Base-by-base conservation (phyloP, 352 stramenopile genomes). In the Aphanomyces euteiches region DNA sequence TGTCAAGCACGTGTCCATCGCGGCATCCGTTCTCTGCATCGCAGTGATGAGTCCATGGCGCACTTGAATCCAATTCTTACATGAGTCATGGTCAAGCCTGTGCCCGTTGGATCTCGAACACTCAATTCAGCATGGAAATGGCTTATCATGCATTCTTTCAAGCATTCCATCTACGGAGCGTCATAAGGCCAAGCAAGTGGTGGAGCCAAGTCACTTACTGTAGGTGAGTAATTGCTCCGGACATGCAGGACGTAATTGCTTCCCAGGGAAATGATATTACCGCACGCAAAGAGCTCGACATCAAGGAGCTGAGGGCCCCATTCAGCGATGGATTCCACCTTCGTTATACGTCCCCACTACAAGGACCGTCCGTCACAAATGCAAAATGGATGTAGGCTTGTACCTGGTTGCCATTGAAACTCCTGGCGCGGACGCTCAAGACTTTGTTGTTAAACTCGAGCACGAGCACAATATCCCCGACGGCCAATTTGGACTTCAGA, bases 371-470 rank as follows among this genome's bases (percentile, higher is more conserved):
- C 28, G 28, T 28, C 28, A 28, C 28, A 28, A 28, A 28, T 28
- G 28, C 28, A 28, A 28, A 28, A 28, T 28, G 28, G 28, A 28
- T 28, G 28, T 28, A 2, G 45, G 37, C n/a, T 21, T 19, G 13
- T 7, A 61, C 54, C 54, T 70, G 64, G 54, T 70, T 70, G 5
- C 43, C 37, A 12, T 60, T 41, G 19, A 63, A 56, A 15, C 67
- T 59, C 56, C 79, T 86, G 15, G 78, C 76, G 4, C 47, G 79
- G 2, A 59, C 36, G 3, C 83, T 78, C 43, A 92, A 60, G 21
- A 90, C 40, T 17, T 78, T 71, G 69, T 90, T 92, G 47, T 69
- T 76, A 57, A 88, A 88, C 58, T 92, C 83, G 3, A 92, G 74
- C 7, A 90, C 74, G 17, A 92, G 72, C 58, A 90, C 85, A 10